Conservation (phyloP, 768 basidiomycete species). For the Clitopilus hobsonii region DNA sequence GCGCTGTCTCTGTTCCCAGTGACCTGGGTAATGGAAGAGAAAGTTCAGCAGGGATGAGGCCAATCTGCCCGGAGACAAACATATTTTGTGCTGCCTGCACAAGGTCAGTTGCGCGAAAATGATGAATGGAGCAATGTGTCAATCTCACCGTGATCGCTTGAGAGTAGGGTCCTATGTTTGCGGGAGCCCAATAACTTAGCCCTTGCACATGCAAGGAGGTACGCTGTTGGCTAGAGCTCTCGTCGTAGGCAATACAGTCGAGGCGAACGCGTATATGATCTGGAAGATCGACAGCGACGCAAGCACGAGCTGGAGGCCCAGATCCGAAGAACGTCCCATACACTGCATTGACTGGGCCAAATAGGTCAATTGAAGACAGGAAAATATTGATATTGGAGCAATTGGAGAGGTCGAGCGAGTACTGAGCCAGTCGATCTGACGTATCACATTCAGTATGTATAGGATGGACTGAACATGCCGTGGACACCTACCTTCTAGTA, state of each 20-base stretch:
- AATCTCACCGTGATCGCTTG: constrained; percentile 79
- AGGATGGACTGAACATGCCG: neutral
- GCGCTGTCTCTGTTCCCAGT: constrained; percentile 60
- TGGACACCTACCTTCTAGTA: constrained; percentile 49
- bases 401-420: constrained; percentile 49
- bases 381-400: constrained; percentile 78
- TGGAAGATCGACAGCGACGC: constrained; percentile 77
- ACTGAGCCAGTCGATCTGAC: constrained; percentile 47
- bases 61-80: constrained; percentile 96
- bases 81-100: constrained; percentile 65
- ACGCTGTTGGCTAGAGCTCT: constrained; percentile 36
- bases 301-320: constrained; percentile 93
- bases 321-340: constrained; percentile 83
- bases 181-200: constrained; percentile 97
- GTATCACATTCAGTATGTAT: neutral
- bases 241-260: constrained; percentile 76
- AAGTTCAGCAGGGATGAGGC: constrained; percentile 73
- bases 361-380: constrained; percentile 78
- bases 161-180: constrained; percentile 98
- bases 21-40: constrained; percentile 57
- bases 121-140: no score
- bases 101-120: neutral
- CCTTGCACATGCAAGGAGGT: constrained; percentile 91
- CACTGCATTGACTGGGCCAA: constrained; percentile 68
- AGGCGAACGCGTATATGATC: constrained; percentile 52